A percentile compares a stretch with the other conserved stretches of the same genome.
Evolutionary conservation across 768 basidiomycete species (phyloP).

Genomic region (Boletus subcaerulescens): DNA sequence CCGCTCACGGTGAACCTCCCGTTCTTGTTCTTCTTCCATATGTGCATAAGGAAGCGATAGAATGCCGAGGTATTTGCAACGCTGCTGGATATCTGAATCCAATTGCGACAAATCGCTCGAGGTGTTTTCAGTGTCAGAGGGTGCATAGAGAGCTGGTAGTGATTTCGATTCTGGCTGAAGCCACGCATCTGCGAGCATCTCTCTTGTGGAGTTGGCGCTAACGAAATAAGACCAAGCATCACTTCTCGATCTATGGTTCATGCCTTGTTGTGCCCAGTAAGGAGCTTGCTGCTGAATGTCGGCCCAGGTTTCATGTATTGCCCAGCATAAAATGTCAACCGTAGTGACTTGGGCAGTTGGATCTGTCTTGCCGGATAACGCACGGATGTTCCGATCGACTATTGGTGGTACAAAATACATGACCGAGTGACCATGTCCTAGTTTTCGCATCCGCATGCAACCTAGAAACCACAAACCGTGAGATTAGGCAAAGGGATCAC

Average conservation of each 20-base stretch:
- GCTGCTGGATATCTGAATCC: slow-evolving; percentile 2
- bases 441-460: slow-evolving; percentile 49
- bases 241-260: slow-evolving; percentile 1
- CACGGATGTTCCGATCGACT: slow-evolving; percentile 36
- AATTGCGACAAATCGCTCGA: background rate
- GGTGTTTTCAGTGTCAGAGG: background rate
- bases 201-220: background rate
- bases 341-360: slow-evolving; percentile 1
- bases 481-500: background rate
- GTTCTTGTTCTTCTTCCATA: slow-evolving; percentile 44
- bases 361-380: slow-evolving; percentile 9
- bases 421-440: slow-evolving; percentile 44
- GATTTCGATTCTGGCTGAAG: slow-evolving; percentile 17
- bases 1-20: slow-evolving; percentile 41
- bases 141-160: slow-evolving; percentile 26
- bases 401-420: slow-evolving; percentile 43
- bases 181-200: background rate
- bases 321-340: slow-evolving; percentile 30
- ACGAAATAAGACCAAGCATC: slow-evolving; percentile 12
- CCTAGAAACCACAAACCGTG: slow-evolving; percentile 25
- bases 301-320: background rate
- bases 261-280: slow-evolving; percentile 24
- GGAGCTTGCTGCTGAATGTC: slow-evolving; percentile 14
- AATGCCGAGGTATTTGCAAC: slow-evolving; percentile 12
- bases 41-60: slow-evolving; percentile 6